Evolutionary conservation across 352 stramenopile genomes (phyloP).

Genomic region (Globisporangium viniferum): DNA sequence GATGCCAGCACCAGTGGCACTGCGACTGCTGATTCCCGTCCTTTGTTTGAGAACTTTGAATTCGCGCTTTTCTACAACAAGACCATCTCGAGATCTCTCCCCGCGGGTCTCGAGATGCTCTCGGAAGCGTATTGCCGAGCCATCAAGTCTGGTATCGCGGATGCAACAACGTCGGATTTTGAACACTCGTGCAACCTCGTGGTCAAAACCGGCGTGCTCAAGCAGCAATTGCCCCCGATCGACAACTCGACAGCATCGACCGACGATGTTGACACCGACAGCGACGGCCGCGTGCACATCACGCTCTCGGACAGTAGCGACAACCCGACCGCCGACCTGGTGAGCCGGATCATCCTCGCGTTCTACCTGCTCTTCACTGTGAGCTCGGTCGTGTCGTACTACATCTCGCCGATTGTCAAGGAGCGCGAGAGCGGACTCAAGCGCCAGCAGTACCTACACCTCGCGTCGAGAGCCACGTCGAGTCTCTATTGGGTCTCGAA

Average conservation of each 20-base stretch:
- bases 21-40: constrained; percentile 11
- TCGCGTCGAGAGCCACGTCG: constrained; percentile 43
- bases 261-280: not conserved
- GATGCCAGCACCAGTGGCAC: constrained; percentile 14
- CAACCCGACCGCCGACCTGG: constrained; percentile 11
- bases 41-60: constrained; percentile 12
- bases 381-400: constrained; percentile 65
- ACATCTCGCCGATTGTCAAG: constrained; percentile 58
- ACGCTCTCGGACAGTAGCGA: not conserved
- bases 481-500: constrained; percentile 69
- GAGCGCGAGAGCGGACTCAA: constrained; percentile 73
- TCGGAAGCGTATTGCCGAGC: constrained; percentile 55
- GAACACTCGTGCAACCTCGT: constrained; percentile 32
- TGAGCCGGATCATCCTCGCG: constrained; percentile 90
- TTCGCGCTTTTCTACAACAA: constrained; percentile 73
- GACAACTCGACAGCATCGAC: not conserved
- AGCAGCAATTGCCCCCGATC: constrained; percentile 1
- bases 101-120: constrained; percentile 58
- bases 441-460: constrained; percentile 67
- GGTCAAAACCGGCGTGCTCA: constrained; percentile 53
- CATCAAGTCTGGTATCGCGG: not conserved
- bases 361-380: constrained; percentile 78
- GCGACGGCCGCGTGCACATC: not conserved
- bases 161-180: not conserved
- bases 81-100: constrained; percentile 53